Evolutionary conservation across 176 grass and related monocot genomes (phyloP), one percentile per base, ranked within the genome.

Genomic region (Lolium rigidum): DNA sequence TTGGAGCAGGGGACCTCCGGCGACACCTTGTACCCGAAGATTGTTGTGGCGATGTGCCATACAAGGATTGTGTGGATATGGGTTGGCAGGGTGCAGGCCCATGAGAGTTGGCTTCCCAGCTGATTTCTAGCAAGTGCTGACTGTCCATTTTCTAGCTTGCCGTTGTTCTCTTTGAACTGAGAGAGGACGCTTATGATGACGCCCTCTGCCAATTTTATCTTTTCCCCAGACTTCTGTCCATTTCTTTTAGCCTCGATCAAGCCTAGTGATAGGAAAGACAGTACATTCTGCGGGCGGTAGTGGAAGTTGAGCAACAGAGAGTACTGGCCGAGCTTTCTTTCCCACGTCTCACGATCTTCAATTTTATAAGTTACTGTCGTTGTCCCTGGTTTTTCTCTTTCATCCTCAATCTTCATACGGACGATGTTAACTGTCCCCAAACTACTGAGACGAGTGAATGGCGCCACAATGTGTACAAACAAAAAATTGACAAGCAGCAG

Each of bases 211-310:
- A 80, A 14, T 24, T 61, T 13, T 2, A 72, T 46, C 84, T 86
- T 86, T 0, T 39, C 16, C 3, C 38, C 44, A 8, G 20, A 8
- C 4, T 54, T 80, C 14, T 86, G 77, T 0, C 85, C 76, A 16
- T 86, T 67, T 46, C 76, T 71, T 9, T 52, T 86, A 22, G 84
- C 7, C 12, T 80, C 13, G 8, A 86, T 7, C 26, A 54, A 10
- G 16, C 85, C 37, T 0, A 87, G 7, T 51, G 77, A 54, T 3
- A 81, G 1, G 2, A 4, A 6, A 4, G 18, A 16, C 0, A 21
- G 5, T 1, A 26, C 9, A 70, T 87, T 81, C 68, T 26, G 24
- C 0, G 85, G 44, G 26, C 52, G 25, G 5, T 87, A 52, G 25
- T 74, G 3, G 5, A 39, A 39, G 38, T 39, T 39, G 38, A 3